phyloP scores from a whole-genome alignment of 1,139 yeast genomes.

The Candida freyschussii region DNA sequence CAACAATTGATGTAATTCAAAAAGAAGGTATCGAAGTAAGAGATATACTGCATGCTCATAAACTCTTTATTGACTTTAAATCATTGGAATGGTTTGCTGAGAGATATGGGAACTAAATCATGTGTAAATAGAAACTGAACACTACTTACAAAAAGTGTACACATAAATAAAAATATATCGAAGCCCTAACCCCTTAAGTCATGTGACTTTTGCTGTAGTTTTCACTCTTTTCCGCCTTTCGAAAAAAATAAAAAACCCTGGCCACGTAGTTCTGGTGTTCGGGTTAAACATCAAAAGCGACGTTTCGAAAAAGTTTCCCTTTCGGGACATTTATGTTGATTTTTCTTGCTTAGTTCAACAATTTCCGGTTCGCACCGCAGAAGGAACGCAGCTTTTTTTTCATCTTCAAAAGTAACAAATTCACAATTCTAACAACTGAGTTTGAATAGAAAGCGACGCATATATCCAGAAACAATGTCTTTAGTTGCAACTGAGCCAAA shows the following conservation, averaged over 20 bases:
- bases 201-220: conserved; percentile 1
- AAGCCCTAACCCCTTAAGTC: not conserved
- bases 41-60: conserved; percentile 76
- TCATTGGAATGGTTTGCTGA: conserved; percentile 52
- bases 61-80: conserved; percentile 66
- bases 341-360: not conserved
- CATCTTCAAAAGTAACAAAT: conserved; percentile 11
- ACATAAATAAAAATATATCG: conserved; percentile 2
- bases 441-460: too few species aligned
- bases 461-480: conserved; percentile 98
- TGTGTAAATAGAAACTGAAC: conserved; percentile 13
- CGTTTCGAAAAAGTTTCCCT: conserved; percentile 4
- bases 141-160: not conserved
- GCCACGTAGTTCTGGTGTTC: conserved; percentile 8
- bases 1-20: conserved; percentile 59
- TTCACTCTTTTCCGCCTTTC: too few species aligned
- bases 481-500: too few species aligned
- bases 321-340: conserved; percentile 3
- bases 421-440: conserved; percentile 5
- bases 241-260: too few species aligned
- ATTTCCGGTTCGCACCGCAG: conserved; percentile 1
- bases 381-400: conserved; percentile 14
- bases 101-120: conserved; percentile 7
- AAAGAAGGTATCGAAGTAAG: conserved; percentile 82
- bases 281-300: too few species aligned